A percentile compares a stretch with the other conserved stretches of the same genome.
These are phyloP conservation scores for Leccinum boreale DNA, from an alignment of 768 basidiomycete species.

Conservation along the genomic window DNA sequence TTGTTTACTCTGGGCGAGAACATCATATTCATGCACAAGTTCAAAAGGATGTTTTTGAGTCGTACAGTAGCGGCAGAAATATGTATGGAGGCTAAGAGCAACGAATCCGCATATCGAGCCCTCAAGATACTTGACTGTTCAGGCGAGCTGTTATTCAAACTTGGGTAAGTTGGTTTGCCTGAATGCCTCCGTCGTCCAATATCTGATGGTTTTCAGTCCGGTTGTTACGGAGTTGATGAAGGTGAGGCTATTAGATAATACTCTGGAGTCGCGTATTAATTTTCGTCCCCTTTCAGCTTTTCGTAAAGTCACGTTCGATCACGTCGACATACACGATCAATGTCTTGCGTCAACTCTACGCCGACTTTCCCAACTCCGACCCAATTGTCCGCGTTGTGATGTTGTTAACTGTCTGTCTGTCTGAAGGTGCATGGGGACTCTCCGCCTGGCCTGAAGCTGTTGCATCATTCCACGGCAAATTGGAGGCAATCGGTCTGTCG, in stretches of 20 bases:
- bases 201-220: constrained; percentile 20
- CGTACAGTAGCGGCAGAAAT: constrained; percentile 82
- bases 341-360: constrained; percentile 58
- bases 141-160: constrained; percentile 63
- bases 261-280: constrained; percentile 1
- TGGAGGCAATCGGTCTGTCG: constrained; percentile 52
- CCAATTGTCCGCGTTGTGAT: constrained; percentile 66
- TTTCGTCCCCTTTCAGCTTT: constrained; percentile 45
- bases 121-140: constrained; percentile 64
- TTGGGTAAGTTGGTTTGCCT: constrained; percentile 45
- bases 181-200: background rate
- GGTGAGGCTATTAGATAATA: constrained; percentile 35
- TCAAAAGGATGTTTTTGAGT: constrained; percentile 71
- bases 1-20: background rate
- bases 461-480: constrained; percentile 42
- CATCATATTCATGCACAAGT: constrained; percentile 3
- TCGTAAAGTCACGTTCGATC: constrained; percentile 66
- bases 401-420: constrained; percentile 63
- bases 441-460: constrained; percentile 27
- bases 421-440: constrained; percentile 25
- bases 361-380: constrained; percentile 64
- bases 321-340: constrained; percentile 45
- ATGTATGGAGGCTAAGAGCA: constrained; percentile 75
- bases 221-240: constrained; percentile 67
- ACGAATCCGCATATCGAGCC: constrained; percentile 66